Evolutionary conservation across 208 protist species (phyloP).

Genomic region (Acanthamoeba triangularis): DNA sequence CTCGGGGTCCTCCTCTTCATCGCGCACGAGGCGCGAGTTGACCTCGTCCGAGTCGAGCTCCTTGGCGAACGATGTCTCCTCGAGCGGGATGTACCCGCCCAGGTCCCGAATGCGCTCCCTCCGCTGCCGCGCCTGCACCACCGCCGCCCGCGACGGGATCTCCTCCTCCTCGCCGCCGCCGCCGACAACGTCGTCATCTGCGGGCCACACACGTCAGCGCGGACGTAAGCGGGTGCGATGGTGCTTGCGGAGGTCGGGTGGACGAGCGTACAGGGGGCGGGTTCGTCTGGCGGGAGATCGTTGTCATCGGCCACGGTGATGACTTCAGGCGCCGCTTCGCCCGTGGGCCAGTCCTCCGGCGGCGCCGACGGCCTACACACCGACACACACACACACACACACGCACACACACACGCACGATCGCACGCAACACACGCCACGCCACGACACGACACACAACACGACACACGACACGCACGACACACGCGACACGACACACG

Average conservation of each 20-base stretch:
- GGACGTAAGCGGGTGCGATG: neutral
- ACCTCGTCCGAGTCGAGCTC: conserved; percentile 57
- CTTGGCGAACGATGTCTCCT: conserved; percentile 43
- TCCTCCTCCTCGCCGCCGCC: neutral
- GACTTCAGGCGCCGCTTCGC: neutral
- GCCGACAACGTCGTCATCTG: neutral
- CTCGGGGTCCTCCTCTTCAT: conserved; percentile 70
- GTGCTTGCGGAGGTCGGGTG: too few species aligned
- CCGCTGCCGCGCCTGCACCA: conserved; percentile 13
- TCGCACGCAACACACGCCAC: too few species aligned
- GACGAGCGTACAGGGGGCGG: neutral
- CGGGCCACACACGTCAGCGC: neutral
- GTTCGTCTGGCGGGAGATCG: neutral
- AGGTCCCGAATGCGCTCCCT: conserved; percentile 49
- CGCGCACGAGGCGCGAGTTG: conserved; percentile 64
- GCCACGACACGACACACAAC: neutral
- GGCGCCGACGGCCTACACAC: conserved; percentile 22
- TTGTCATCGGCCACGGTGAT: neutral
- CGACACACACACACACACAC: too few species aligned
- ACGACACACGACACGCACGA: too few species aligned
- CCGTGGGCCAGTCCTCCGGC: neutral
- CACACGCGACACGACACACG: too few species aligned
- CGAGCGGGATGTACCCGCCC: conserved; percentile 37
- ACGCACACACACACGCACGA: too few species aligned
- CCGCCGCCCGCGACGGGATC: neutral